These are phyloP conservation scores for Volvox carteri DNA, from an alignment of 163 green algal genomes.

Conservation along the genomic window DNA sequence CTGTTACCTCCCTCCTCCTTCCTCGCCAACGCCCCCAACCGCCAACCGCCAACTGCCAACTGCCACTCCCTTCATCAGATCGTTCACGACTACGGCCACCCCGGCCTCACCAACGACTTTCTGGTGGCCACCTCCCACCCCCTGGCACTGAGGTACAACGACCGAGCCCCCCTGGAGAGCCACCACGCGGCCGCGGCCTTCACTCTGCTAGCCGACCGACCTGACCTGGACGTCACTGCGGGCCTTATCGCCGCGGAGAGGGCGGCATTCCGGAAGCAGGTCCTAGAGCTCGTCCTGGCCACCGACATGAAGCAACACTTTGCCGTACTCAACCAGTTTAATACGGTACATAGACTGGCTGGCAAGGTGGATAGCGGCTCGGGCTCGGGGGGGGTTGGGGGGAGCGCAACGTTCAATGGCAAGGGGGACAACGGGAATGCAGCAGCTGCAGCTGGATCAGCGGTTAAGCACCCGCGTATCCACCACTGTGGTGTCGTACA, in stretches of 20 bases:
- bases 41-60: too few species aligned
- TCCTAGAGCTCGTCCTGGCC: background rate
- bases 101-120: slow-evolving; percentile 65
- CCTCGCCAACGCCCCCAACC: too few species aligned
- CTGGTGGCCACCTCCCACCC: slow-evolving; percentile 50
- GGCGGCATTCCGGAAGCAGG: slow-evolving; percentile 9
- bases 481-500: too few species aligned
- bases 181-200: slow-evolving; percentile 69
- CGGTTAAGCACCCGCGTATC: too few species aligned
- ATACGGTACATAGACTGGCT: background rate
- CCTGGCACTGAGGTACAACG: slow-evolving; percentile 70
- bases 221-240: slow-evolving; percentile 49
- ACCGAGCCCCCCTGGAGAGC: slow-evolving; percentile 73
- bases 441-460: background rate
- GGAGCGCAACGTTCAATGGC: too few species aligned
- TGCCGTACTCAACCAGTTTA: background rate
- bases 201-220: slow-evolving; percentile 51
- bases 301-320: background rate
- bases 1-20: too few species aligned
- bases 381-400: too few species aligned
- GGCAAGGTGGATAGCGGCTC: background rate
- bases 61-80: too few species aligned
- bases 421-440: too few species aligned
- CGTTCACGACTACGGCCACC: slow-evolving; percentile 65
- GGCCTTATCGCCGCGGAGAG: background rate